Conservation (phyloP, 2,329 filamentous ascomycete species). For the Didymella pinodella region DNA sequence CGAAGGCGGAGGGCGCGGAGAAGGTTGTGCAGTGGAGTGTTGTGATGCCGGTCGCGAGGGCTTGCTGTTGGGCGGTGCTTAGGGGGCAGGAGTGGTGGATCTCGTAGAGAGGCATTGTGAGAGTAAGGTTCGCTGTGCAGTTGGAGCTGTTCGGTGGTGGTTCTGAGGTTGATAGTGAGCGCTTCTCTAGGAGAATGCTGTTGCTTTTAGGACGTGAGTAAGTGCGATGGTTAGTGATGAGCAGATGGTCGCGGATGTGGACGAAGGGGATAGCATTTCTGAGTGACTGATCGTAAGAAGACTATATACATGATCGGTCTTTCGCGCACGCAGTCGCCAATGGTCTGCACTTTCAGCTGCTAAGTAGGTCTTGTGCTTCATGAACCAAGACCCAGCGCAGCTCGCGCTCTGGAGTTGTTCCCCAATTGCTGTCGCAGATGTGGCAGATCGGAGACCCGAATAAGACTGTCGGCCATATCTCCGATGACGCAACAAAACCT, state of each 20-base stretch:
- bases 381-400: neutral
- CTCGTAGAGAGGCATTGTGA: constrained; percentile 56
- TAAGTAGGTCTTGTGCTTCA: neutral
- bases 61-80: constrained; percentile 47
- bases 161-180: neutral
- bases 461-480: neutral
- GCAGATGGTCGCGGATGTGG: neutral
- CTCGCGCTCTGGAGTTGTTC: neutral
- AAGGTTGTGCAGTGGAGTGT: constrained; percentile 54
- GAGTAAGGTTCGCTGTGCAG: neutral
- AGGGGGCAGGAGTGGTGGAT: constrained; percentile 50
- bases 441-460: neutral
- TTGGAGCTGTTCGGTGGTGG: neutral
- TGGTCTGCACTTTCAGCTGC: neutral
- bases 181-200: neutral
- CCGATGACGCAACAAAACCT: constrained; percentile 6
- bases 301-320: neutral
- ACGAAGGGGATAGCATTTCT: neutral
- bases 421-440: neutral
- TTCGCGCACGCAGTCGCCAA: neutral
- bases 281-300: neutral
- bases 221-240: neutral
- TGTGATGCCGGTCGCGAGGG: constrained; percentile 53
- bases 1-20: constrained; percentile 54
- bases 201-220: neutral